Conservation (phyloP, 225 moss, liverwort and hornwort species). For the Polytrichum formosum region DNA sequence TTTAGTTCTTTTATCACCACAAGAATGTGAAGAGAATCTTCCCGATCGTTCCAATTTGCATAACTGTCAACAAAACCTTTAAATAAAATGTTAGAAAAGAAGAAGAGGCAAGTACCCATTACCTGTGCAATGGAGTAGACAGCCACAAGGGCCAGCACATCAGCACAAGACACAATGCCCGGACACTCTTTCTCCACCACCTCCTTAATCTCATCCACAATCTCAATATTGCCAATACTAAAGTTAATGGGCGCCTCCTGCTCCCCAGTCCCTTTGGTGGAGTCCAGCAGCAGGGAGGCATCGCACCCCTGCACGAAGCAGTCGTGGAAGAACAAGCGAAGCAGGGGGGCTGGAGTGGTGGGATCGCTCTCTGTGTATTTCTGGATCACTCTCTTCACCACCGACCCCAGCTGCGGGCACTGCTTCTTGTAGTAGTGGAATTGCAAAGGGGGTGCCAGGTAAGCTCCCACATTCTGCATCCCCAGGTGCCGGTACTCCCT, state of each 20-base stretch:
- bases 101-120: not conserved
- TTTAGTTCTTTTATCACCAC: too few relatives aligned
- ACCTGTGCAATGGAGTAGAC: conserved; percentile 6
- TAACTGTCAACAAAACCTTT: too few relatives aligned
- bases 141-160: conserved; percentile 1
- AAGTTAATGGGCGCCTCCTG: conserved; percentile 1
- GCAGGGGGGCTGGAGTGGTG: not conserved
- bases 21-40: too few relatives aligned
- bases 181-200: not conserved
- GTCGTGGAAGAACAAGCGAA: conserved; percentile 1
- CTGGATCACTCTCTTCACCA: not conserved
- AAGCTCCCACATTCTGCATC: too few relatives aligned
- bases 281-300: not conserved
- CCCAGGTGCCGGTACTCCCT: too few relatives aligned
- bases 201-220: conserved; percentile 1
- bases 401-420: not conserved
- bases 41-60: too few relatives aligned
- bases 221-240: not conserved
- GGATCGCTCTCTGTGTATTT: not conserved
- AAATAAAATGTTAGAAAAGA: too few relatives aligned
- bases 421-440: not conserved
- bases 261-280: not conserved
- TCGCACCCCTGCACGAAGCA: conserved; percentile 3
- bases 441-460: not conserved
- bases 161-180: not conserved